Base-by-base conservation (phyloP, 345 rosid species). In the Eucalyptus cladocalyx region DNA sequence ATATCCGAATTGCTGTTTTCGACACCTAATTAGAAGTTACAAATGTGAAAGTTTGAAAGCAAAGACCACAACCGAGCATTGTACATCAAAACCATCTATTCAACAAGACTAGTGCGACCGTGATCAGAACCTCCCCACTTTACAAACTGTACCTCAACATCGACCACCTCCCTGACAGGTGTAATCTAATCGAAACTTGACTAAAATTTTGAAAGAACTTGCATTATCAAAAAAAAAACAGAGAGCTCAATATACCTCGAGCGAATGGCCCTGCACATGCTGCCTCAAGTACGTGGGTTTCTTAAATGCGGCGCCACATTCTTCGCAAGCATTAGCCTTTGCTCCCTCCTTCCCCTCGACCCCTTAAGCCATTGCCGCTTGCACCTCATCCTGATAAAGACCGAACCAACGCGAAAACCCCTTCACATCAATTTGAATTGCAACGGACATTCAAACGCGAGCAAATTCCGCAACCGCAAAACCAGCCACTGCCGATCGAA, bases 201-300 rank as follows among this genome's bases (percentile, higher is more conserved):
- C 9, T 8, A 21, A 49, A 56, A 86, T 4, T 18, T 9, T 47
- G 2, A 85, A 24, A 3, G 21, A 28, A 43, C 54, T 47, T 28
- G 37, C 87, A 28, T 30, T 48, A 15, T 30, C 24, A 32, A 32
- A 6, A 37, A 47, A 14, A n/a, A 80, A 60, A 12, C 8, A 26
- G 21, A 86, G 42, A 80, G 65, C 11, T 43, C 17, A 5, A 37
- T 49, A 62, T 93, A 97, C 98, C 98, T 95, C 98, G 40, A 95
- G 90, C 0, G 95, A 97, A 92, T 97, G 99, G 54, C 98, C 94
- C 88, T 91, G 96, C 96, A 94, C 91, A 88, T 97, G 99, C 62
- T 97, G 98, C 89, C 91, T 95, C 92, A 97, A 92, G 86, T 97
- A 92, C 60, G 99, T 96, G 21, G 97, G 97, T 90, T 97, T 97